Conservation (phyloP, 192 early-diverging fungal species). For the Chytriomyces confervae region DNA sequence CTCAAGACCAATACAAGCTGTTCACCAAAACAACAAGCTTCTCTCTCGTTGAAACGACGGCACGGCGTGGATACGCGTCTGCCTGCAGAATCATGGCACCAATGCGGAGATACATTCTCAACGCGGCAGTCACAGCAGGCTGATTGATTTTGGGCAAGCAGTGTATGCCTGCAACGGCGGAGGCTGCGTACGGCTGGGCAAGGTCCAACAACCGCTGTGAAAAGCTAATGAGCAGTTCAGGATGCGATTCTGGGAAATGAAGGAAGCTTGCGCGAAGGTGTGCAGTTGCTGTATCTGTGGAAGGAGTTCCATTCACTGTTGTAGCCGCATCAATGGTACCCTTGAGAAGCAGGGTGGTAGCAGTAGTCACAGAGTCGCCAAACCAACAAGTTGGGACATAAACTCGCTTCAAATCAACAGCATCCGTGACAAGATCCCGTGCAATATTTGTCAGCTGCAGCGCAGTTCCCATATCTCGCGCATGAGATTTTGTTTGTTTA, state of each 20-base stretch:
- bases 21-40: slow-evolving; percentile 19
- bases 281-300: neutral
- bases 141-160: slow-evolving; percentile 40
- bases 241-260: neutral
- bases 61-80: slow-evolving; percentile 47
- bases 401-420: slow-evolving; percentile 50
- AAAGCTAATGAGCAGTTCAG: neutral
- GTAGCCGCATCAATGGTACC: neutral
- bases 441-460: slow-evolving; percentile 60
- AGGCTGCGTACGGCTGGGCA: neutral
- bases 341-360: neutral
- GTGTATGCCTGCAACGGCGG: slow-evolving; percentile 37
- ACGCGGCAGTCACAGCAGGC: slow-evolving; percentile 51
- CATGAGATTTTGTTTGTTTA: neutral
- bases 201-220: slow-evolving; percentile 37
- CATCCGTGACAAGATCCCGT: slow-evolving; percentile 50
- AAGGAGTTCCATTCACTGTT: neutral
- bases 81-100: slow-evolving; percentile 38
- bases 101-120: slow-evolving; percentile 53
- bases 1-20: slow-evolving; percentile 6
- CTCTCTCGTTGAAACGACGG: slow-evolving; percentile 14
- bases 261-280: slow-evolving; percentile 6
- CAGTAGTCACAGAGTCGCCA: neutral
- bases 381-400: slow-evolving; percentile 54
- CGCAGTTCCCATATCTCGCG: slow-evolving; percentile 41